Base-by-base conservation (phyloP, 805 yeast species). In the Candida montana region DNA sequence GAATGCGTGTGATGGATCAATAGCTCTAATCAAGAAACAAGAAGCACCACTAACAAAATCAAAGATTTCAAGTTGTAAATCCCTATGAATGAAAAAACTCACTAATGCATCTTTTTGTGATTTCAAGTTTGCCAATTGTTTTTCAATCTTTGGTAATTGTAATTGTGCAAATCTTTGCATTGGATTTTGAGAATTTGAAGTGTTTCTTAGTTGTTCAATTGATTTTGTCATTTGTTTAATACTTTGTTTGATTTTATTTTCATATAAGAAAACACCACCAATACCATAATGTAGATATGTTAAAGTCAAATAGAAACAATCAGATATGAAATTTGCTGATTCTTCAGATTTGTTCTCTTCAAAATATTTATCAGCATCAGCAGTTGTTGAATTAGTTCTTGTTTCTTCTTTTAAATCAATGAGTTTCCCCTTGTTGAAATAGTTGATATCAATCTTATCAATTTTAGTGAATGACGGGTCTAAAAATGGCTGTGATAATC, bases 271-370 rank as follows among this genome's bases (percentile, higher is more conserved):
- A 0, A 83, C 64, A 37, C 97, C 98, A 19, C 95, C 95, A 32
- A 87, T 67, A 33, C 98, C 99, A 63, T 84, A 93, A 51, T 91
- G 90, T 37, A 87, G 62, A 58, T 83, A 89, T 0, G 95, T 79
- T 39, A 83, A 68, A 6, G 90, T 78, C 42, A 93, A 59, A 55
- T 73, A 93, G 61, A 89, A 93, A 54, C 95, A 83, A 50, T 91
- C 93, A 8, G 96, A 80, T n/a, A 93, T 87, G 59, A 93, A 93
- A 54, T 93, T 91, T 23, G 72, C 59, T 46, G 61, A 57, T n/a
- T 55, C 62, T 2, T 51, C 62, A n/a, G 61, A 56, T 11, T 67
- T 64, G 29, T 64, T 59, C 3, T 62, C 52, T 6, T 70, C 62
- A 53, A 75, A 77, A 52, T 74, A 78, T 37, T 75, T 78, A 37